Conservation (phyloP, 2,329 filamentous ascomycete species). For the Gremmenia infestans region DNA sequence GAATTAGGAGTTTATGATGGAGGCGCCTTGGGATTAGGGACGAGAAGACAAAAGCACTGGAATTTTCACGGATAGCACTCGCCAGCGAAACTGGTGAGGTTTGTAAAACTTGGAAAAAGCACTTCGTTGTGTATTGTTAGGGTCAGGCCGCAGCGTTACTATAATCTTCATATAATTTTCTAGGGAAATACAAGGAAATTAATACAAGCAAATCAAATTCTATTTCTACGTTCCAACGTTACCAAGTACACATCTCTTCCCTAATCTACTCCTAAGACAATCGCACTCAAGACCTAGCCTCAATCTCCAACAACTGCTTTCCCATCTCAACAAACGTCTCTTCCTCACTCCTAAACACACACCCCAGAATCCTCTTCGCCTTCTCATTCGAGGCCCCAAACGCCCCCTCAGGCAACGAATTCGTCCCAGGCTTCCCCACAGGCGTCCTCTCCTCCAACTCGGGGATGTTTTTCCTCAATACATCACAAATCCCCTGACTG, state of each 20-base stretch:
- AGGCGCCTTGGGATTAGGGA: neutral
- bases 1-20: neutral
- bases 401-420: neutral
- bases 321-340: constrained; percentile 21
- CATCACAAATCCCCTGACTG: constrained; percentile 51
- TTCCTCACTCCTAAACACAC: constrained; percentile 12
- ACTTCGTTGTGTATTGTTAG: no score
- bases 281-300: neutral
- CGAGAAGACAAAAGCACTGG: neutral
- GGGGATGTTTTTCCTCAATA: constrained; percentile 48
- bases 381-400: constrained; percentile 5
- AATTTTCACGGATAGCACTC: neutral
- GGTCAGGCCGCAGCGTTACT: no score
- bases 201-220: no score
- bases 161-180: no score
- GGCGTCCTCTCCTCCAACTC: constrained; percentile 45
- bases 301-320: constrained; percentile 20
- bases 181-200: no score
- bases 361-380: constrained; percentile 8
- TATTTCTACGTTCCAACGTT: no score
- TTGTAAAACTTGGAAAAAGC: neutral
- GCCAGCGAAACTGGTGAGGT: no score
- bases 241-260: no score
- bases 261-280: no score
- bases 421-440: constrained; percentile 30